Evolutionary conservation across 805 yeast genomes (phyloP).

Genomic region (Zygosaccharomyces pseudorouxii): DNA sequence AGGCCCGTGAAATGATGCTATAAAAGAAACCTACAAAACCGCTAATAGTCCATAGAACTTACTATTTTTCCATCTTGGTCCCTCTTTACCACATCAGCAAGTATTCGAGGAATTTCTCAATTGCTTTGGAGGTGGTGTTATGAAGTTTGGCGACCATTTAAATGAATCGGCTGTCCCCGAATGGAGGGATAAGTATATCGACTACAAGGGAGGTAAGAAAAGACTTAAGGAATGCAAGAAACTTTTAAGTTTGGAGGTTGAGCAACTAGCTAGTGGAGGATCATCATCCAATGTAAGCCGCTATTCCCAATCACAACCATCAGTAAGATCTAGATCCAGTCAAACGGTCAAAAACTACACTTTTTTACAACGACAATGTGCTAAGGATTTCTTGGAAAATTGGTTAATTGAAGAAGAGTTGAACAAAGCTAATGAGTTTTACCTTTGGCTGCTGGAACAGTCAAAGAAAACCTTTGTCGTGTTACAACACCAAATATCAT

Average conservation of each 20-base stretch:
- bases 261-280: neutral
- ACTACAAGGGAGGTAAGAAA: conserved; percentile 50
- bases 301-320: neutral
- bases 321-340: neutral
- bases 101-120: too few species aligned
- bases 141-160: conserved; percentile 66
- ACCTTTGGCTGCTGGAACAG: conserved; percentile 29
- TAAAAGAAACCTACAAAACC: too few species aligned
- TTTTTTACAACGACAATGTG: conserved; percentile 14
- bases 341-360: conserved; percentile 7
- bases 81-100: neutral
- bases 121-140: conserved; percentile 16
- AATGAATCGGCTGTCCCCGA: conserved; percentile 72
- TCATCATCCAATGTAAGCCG: conserved; percentile 1
- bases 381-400: conserved; percentile 30
- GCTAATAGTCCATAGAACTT: too few species aligned
- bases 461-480: conserved; percentile 23
- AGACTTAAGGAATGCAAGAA: conserved; percentile 32
- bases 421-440: conserved; percentile 33
- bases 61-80: neutral
- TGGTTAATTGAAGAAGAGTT: conserved; percentile 33
- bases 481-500: conserved; percentile 26
- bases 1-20: too few species aligned
- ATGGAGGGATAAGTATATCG: conserved; percentile 80
- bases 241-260: conserved; percentile 4